phyloP scores from a whole-genome alignment of 2,329 filamentous ascomycete species.

The Botrytis fragariae region DNA sequence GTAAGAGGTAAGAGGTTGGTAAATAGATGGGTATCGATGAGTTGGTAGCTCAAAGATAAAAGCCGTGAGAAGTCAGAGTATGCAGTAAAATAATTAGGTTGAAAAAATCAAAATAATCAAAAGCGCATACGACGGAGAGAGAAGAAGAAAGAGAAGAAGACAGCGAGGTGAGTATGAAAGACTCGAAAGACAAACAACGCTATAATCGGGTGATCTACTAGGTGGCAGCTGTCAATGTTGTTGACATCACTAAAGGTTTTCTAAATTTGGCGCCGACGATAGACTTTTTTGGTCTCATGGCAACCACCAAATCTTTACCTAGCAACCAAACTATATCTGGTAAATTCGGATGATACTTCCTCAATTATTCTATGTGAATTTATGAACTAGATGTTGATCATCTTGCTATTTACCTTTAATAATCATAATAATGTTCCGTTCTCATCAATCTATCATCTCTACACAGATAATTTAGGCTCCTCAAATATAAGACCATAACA shows the following conservation, averaged over 20 bases:
- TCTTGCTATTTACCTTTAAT: neutral
- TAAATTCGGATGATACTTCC: neutral
- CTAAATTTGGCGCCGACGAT: no score
- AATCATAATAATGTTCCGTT: neutral
- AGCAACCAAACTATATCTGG: neutral
- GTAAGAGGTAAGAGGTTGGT: neutral
- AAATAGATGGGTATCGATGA: neutral
- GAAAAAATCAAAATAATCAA: neutral
- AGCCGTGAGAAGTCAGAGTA: conserved; percentile 8
- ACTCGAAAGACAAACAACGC: neutral
- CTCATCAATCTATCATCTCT: neutral
- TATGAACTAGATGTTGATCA: neutral
- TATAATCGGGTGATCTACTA: neutral
- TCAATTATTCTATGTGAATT: neutral
- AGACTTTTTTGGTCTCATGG: neutral
- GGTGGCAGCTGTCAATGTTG: neutral
- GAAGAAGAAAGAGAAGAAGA: neutral
- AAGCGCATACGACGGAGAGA: neutral
- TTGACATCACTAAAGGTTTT: neutral
- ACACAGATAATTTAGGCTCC: neutral
- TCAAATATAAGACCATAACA: neutral
- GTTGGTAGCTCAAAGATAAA: conserved; percentile 18
- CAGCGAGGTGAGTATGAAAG: neutral
- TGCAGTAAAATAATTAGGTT: neutral
- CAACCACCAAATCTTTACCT: neutral